Conservation (phyloP, 805 yeast species). For the Priceomyces medius region DNA sequence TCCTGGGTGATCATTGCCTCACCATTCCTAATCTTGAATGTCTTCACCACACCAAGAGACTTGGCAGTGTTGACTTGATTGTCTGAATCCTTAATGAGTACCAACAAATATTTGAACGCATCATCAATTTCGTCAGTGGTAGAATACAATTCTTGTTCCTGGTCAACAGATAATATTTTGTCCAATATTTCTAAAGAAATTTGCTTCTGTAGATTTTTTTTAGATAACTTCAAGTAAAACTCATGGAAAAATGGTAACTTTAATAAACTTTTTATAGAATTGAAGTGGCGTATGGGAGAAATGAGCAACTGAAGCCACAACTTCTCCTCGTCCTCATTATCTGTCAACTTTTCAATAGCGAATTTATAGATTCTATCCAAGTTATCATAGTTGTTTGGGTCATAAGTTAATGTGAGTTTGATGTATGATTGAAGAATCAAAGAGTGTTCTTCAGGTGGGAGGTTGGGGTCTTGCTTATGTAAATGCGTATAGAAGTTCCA, state of each 20-base stretch:
- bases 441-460: constrained; percentile 66
- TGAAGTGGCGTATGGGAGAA: constrained; percentile 48
- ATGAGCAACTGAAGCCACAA: constrained; percentile 47
- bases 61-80: constrained; percentile 33
- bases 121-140: constrained; percentile 53
- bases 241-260: constrained; percentile 50
- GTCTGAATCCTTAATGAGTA: constrained; percentile 46
- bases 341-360: constrained; percentile 43
- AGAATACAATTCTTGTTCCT: constrained; percentile 31
- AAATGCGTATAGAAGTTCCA: constrained; percentile 63
- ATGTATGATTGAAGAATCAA: constrained; percentile 65
- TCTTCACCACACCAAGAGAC: constrained; percentile 38
- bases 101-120: constrained; percentile 56
- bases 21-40: constrained; percentile 28
- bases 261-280: constrained; percentile 40
- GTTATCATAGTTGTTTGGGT: constrained; percentile 59
- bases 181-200: constrained; percentile 63
- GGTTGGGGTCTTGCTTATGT: constrained; percentile 56
- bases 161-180: constrained; percentile 35
- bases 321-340: constrained; percentile 24
- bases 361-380: constrained; percentile 61
- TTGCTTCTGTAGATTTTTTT: constrained; percentile 49
- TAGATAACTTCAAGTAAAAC: constrained; percentile 53
- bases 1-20: constrained; percentile 33
- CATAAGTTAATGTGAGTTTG: constrained; percentile 62